Evolutionary conservation across 345 rosid species (phyloP).

Genomic region (Salix viminalis): DNA sequence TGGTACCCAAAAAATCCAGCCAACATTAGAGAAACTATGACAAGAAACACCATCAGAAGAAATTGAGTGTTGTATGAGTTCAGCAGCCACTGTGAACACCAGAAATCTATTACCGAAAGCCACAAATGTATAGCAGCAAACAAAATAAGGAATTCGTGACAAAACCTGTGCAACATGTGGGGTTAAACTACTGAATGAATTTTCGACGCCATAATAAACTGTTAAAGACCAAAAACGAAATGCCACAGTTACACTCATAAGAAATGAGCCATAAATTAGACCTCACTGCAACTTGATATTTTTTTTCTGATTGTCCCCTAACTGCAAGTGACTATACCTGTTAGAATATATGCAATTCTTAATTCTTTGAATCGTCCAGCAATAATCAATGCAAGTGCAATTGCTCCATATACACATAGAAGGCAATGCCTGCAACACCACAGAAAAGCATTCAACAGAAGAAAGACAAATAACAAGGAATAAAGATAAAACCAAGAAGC

Average conservation of each 20-base stretch:
- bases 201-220: slow-evolving; percentile 78
- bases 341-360: slow-evolving; percentile 46
- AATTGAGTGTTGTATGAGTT: slow-evolving; percentile 78
- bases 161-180: slow-evolving; percentile 71
- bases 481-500: slow-evolving; percentile 12
- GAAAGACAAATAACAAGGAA: slow-evolving; percentile 11
- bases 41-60: slow-evolving; percentile 80
- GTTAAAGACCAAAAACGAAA: slow-evolving; percentile 28
- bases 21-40: slow-evolving; percentile 66
- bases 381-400: slow-evolving; percentile 68
- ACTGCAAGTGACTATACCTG: slow-evolving; percentile 39
- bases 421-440: slow-evolving; percentile 65
- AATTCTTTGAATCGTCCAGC: slow-evolving; percentile 67
- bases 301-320: not conserved
- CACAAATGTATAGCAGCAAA: not conserved
- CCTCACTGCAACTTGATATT: not conserved
- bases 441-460: not conserved
- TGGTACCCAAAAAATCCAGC: slow-evolving; percentile 87
- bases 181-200: slow-evolving; percentile 60
- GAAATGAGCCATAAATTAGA: slow-evolving; percentile 4
- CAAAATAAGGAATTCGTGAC: not conserved
- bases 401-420: slow-evolving; percentile 65
- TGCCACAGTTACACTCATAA: slow-evolving; percentile 6
- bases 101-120: slow-evolving; percentile 9
- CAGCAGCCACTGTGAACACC: slow-evolving; percentile 73